Evolutionary conservation across 2,329 filamentous ascomycete species (phyloP), one percentile per base, ranked within the genome.

Genomic region (Colletotrichum sp.): DNA sequence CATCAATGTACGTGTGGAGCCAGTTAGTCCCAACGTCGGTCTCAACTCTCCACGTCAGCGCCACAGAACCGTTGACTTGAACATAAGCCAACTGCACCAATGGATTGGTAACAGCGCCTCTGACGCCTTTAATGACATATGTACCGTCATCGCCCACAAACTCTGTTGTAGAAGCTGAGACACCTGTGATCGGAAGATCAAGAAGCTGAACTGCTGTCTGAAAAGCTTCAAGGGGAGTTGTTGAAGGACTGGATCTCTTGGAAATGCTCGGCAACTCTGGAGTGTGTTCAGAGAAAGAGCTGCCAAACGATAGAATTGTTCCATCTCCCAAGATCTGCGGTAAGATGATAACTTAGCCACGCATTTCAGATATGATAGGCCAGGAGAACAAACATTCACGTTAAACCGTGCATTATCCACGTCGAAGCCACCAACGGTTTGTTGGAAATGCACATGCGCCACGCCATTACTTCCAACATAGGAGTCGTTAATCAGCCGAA

Each of bases 401-500:
- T 92, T 91, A 79, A 92, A 91, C 79, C 91, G 89, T 1, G 88
- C 89, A 78, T 92, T 92, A 78, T 92, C 91, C 75, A 93, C 88
- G 76, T 92, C 91, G 28, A 92, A 80, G 2, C 88, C 90, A 70
- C 92, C 89, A 8, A 85, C 83, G 0, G 90, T 92, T 83, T 92
- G 91, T 82, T 89, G 90, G 80, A 92, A 91, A 81, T 91, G 87
- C 77, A 92, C 89, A 79, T 92, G 91, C 1, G 85, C 86, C 75
- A 92, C 84, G 10, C 90, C 90, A 70, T 91, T 91, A 62, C 79
- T 81, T n/a, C 90, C 87, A 13, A 89, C 84, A 66, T 92, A 92
- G 78, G 88, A 85, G 79, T 92, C 90, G 1, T 86, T 80, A 1
- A 88, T 87, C 8, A 90, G 77, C 24, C 90, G 89, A 81, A 92